These are phyloP conservation scores for Pezicula carpinea DNA, from an alignment of 2,329 filamentous ascomycete species.

Conservation along the genomic window DNA sequence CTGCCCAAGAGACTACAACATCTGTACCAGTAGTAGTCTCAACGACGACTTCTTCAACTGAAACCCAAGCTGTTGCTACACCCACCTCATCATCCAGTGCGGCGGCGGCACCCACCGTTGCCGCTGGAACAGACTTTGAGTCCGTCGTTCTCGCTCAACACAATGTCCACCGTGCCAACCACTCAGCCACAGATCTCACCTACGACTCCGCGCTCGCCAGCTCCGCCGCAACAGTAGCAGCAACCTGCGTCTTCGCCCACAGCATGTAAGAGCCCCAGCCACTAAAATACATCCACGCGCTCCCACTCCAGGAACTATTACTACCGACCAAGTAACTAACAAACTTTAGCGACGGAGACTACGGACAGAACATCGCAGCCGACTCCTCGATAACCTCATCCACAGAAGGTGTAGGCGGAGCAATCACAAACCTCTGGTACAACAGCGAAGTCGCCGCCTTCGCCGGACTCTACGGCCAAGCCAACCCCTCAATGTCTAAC, in stretches of 20 bases:
- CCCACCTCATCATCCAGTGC: too few species aligned
- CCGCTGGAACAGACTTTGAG: too few species aligned
- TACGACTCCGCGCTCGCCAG: constrained; percentile 61
- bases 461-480: constrained; percentile 53
- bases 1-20: too few species aligned
- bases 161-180: constrained; percentile 80
- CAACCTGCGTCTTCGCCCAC: constrained; percentile 67
- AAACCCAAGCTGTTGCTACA: too few species aligned
- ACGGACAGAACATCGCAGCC: constrained; percentile 89
- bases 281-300: too few species aligned
- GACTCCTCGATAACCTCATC: constrained; percentile 40
- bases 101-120: too few species aligned
- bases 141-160: too few species aligned
- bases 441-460: constrained; percentile 65
- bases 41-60: too few species aligned
- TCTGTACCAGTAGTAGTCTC: too few species aligned
- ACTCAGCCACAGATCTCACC: constrained; percentile 58
- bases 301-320: constrained; percentile 14
- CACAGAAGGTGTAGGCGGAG: constrained; percentile 50
- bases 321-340: constrained; percentile 25
- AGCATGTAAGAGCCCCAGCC: constrained; percentile 72
- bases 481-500: constrained; percentile 53
- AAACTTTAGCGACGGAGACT: constrained; percentile 50
- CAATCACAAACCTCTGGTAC: constrained; percentile 82
- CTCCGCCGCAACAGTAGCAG: constrained; percentile 60